A percentile compares a stretch with the other conserved stretches of the same genome.
These are phyloP conservation scores for Rhododendron griersonianum DNA, from an alignment of 148 eudicot genomes.

Conservation along the genomic window DNA sequence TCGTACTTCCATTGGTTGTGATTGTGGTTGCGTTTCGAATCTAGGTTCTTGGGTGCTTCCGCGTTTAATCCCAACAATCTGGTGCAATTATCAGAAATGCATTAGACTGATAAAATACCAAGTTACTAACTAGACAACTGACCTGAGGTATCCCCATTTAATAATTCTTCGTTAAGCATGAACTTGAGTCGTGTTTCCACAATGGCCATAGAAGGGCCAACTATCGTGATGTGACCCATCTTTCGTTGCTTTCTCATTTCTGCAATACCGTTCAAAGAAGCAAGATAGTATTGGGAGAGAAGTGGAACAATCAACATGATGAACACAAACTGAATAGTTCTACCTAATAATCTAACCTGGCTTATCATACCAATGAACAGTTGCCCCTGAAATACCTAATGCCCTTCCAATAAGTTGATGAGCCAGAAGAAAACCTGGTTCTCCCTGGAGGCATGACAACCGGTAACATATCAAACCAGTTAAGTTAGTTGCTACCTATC, in stretches of 20 bases:
- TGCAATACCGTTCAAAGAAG: conserved; percentile 26
- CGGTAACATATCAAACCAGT: neutral
- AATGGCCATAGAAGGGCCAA: conserved; percentile 67
- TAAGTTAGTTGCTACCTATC: neutral
- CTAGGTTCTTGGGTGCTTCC: too few relatives aligned
- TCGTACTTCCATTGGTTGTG: too few relatives aligned
- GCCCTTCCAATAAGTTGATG: conserved; percentile 66
- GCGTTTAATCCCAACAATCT: too few relatives aligned
- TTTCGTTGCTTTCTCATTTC: conserved; percentile 90
- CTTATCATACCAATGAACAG: conserved; percentile 88
- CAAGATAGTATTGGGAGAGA: neutral
- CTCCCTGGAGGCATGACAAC: conserved; percentile 48
- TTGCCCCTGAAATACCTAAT: conserved; percentile 19
- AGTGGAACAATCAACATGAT: neutral
- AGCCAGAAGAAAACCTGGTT: conserved; percentile 66
- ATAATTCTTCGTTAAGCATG: conserved; percentile 44
- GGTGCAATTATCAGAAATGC: neutral
- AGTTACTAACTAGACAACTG: neutral
- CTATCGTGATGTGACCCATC: conserved; percentile 89
- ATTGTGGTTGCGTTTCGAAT: too few relatives aligned
- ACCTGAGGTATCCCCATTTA: conserved; percentile 41
- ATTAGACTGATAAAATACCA: neutral
- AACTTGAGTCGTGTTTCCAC: conserved; percentile 63
- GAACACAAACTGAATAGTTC: neutral
- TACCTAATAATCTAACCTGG: conserved; percentile 53